Base-by-base conservation (phyloP, 805 yeast species). In the Blastobotrys chiropterorum region DNA sequence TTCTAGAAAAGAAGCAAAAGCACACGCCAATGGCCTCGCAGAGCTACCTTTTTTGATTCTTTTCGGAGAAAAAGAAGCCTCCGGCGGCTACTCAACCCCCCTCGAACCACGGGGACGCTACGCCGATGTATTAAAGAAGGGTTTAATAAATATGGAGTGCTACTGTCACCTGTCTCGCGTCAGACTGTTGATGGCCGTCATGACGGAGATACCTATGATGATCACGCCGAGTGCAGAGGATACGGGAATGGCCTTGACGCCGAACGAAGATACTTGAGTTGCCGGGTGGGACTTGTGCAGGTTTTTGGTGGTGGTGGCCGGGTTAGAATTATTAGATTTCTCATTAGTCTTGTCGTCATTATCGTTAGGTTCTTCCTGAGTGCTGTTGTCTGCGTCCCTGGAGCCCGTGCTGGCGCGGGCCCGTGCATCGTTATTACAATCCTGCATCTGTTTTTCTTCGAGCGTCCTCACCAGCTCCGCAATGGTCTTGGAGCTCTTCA, bases 221-320 rank as follows among this genome's bases (percentile, higher is more conserved):
- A 57, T 58, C 8, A 59, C 60, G 1, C 59, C 57, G 4, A 55
- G 22, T 8, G 60, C 60, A n/a, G 56, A 49, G 26, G 52, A 42
- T 43, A 58, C 47, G 7, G 59, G 54, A n/a, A 54, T 44, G 14
- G 49, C 51, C 14, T 31, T 16, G 45, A 47, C 49, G 22, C 30
- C 34, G 19, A 21, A 43, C 13, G 30, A 21, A 15, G 38, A 44
- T 26, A 26, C 34, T 26, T 26, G 34, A 11, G 34, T 26, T 26
- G 34, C 34, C 5, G 34, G 11, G 11, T 11, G 34, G 34, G 34
- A 26, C 11, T 26, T 26, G 5, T 26, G 34, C 34, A 26, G 5
- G 34, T 26, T 26, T 26, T 26, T 26, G 11, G 34, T 26, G 8
- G 34, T 26, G 11, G 34, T 26, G 11, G 34, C 11, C 11, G 34